Conservation (phyloP, 2,329 filamentous ascomycete species). For the Alternaria angustiovoidea region DNA sequence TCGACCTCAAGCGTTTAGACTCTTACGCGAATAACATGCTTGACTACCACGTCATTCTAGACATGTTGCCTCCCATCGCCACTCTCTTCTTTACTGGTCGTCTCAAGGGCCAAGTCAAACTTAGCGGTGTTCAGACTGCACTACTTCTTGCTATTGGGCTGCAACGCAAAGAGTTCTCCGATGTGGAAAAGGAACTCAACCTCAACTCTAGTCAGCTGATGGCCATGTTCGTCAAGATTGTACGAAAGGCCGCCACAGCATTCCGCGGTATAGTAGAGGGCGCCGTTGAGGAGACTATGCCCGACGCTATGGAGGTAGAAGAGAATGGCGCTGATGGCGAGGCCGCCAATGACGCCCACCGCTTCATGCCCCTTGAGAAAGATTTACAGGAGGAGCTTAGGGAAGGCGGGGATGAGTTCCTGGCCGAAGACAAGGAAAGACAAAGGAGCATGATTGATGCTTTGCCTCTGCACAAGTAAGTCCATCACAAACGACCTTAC, state of each 20-base stretch:
- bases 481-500: not conserved
- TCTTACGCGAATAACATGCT: slow-evolving; percentile 97
- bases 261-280: slow-evolving; percentile 79
- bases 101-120: slow-evolving; percentile 70
- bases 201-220: slow-evolving; percentile 81
- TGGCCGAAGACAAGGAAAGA: slow-evolving; percentile 73
- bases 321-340: slow-evolving; percentile 63
- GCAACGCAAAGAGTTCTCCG: slow-evolving; percentile 86
- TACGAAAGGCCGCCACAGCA: slow-evolving; percentile 83
- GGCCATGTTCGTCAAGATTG: slow-evolving; percentile 96
- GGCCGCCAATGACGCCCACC: slow-evolving; percentile 63
- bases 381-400: slow-evolving; percentile 82
- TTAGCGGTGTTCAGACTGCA: slow-evolving; percentile 84
- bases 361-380: slow-evolving; percentile 74
- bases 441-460: slow-evolving; percentile 90
- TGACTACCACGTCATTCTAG: slow-evolving; percentile 96
- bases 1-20: slow-evolving; percentile 93
- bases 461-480: slow-evolving; percentile 85
- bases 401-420: slow-evolving; percentile 80
- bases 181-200: slow-evolving; percentile 78
- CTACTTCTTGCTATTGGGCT: slow-evolving; percentile 88
- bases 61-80: slow-evolving; percentile 85
- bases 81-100: slow-evolving; percentile 84
- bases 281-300: slow-evolving; percentile 63
- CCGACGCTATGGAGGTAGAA: slow-evolving; percentile 53